These are phyloP conservation scores for Solanum hybrid DNA, from an alignment of 305 asterid species.

Conservation along the genomic window DNA sequence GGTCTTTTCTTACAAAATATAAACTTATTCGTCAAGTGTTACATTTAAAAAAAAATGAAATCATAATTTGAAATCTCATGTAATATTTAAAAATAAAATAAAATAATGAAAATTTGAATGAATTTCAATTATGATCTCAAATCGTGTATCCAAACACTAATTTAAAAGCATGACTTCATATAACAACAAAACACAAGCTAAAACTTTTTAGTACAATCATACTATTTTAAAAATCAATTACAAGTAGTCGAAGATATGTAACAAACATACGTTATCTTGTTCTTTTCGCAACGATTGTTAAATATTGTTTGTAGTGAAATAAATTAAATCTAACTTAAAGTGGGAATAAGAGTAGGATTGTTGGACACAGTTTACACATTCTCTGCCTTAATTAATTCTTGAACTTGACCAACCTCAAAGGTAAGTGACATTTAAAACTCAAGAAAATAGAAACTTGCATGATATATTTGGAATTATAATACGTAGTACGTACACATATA, in stretches of 20 bases:
- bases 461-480: too few relatives aligned
- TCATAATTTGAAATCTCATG: background rate
- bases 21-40: background rate
- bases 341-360: background rate
- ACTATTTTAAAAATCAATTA: background rate
- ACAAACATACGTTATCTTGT: background rate
- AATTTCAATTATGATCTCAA: background rate
- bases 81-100: too few relatives aligned
- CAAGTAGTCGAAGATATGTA: background rate
- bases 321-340: too few relatives aligned
- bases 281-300: background rate
- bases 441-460: background rate
- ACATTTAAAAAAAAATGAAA: background rate
- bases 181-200: background rate
- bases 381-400: background rate
- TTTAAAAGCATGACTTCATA: too few relatives aligned
- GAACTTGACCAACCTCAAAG: background rate
- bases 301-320: background rate
- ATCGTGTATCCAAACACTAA: background rate
- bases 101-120: too few relatives aligned
- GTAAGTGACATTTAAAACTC: background rate
- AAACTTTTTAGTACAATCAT: background rate
- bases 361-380: background rate
- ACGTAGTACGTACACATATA: too few relatives aligned
- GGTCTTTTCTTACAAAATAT: background rate